phyloP scores from a whole-genome alignment of 2,329 filamentous ascomycete species.

The Pyricularia pennisetigena region DNA sequence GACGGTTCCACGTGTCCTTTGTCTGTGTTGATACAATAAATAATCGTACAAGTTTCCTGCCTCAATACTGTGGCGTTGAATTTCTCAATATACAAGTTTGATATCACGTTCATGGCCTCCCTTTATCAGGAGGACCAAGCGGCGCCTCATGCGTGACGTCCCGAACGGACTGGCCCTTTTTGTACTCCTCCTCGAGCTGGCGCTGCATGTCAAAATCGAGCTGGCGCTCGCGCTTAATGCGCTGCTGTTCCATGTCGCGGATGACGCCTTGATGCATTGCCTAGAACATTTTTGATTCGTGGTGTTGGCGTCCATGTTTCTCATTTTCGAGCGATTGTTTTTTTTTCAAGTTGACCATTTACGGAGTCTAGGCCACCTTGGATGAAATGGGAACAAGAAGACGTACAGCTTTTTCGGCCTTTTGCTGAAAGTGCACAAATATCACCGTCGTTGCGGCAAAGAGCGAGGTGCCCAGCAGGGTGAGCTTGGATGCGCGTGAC shows the following conservation, averaged over 20 bases:
- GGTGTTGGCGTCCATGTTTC: background rate
- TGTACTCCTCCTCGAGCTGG: slow-evolving; percentile 78
- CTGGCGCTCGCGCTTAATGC: slow-evolving; percentile 80
- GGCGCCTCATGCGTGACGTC: slow-evolving; percentile 2
- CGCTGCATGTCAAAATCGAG: slow-evolving; percentile 91
- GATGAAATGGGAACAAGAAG: too few relatives aligned
- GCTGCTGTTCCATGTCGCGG: slow-evolving; percentile 89
- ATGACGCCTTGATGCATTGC: slow-evolving; percentile 94
- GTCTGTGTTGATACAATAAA: background rate
- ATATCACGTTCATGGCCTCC: background rate
- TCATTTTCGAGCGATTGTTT: too few relatives aligned
- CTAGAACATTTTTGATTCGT: slow-evolving; percentile 29
- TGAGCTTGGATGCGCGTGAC: slow-evolving; percentile 86
- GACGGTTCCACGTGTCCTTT: too few relatives aligned
- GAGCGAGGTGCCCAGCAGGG: slow-evolving; percentile 66
- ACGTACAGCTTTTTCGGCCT: slow-evolving; percentile 67
- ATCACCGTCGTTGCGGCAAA: slow-evolving; percentile 68
- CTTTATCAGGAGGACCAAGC: slow-evolving; percentile 1
- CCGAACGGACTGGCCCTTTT: slow-evolving; percentile 60
- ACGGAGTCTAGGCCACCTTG: too few relatives aligned
- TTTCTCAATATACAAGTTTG: background rate
- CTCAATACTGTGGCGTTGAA: background rate
- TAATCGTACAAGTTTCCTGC: background rate
- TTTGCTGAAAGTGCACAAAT: slow-evolving; percentile 85
- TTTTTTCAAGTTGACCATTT: too few relatives aligned